Evolutionary conservation across 257 asterid species (phyloP), one percentile per base, ranked within the genome.

Genomic region (Penstemon davidsonii): DNA sequence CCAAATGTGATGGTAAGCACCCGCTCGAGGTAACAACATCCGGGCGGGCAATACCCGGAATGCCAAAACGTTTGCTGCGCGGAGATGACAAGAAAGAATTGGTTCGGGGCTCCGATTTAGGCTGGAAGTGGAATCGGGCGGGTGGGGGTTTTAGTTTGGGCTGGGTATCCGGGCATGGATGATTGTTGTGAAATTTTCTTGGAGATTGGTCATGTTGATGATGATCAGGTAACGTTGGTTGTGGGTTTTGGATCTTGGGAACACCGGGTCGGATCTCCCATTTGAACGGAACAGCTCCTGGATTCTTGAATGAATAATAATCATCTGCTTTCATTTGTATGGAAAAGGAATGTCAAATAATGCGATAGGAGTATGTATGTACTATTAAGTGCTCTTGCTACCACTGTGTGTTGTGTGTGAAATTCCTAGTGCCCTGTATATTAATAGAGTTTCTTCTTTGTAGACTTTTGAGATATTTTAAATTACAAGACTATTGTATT

Each of bases 211-310:
- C 66, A 19, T 8, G 53, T 25, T 54, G 64, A 25, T 38, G 57
- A 66, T 18, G 54, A 4, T 67, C 61, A 8, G 55, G 50, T 42
- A 13, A 42, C 3, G 66, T 42, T 33, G 56, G 47, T 40, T 50
- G 60, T 4, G 80, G 63, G 52, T 52, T 41, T 19, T 71, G 80
- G 79, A 61, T 60, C 83, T 80, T 87, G 58, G 95, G 96, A 0
- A 87, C 87, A 6, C 97, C 96, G 71, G 96, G 97, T 53, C 94
- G 94, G 85, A 87, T 76, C 85, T 90, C 97, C 97, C 97, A 90
- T 64, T 84, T 84, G 84, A 90, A 90, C 3, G 97, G 97, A 58
- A 90, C 58, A 41, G 88, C 75, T 69, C 94, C 97, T 38, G 87
- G 81, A 64, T 80, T 78, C 79, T 70, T 87, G 79, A 90, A 90